Evolutionary conservation across 768 basidiomycete genomes (phyloP), one percentile per base, ranked within the genome.

Genomic region (Leucocoprinus leucothites): DNA sequence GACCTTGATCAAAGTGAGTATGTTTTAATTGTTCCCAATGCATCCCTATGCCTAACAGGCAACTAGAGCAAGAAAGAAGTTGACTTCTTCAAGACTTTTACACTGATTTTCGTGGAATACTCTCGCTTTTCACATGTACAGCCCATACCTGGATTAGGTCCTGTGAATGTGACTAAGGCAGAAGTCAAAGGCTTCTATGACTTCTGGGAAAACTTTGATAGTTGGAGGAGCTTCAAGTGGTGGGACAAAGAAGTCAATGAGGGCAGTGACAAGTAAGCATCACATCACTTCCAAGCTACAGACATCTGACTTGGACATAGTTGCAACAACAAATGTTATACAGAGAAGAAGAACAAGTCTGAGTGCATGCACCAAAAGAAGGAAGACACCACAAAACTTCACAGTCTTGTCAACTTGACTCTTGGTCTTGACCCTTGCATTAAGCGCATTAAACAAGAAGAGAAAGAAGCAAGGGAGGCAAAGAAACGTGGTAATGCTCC

Each of bases 141-240:
- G 67, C 94, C 94, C 11, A 92, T 94, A 6, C 95, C 93, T 5
- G 69, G 77, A 56, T 81, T 99, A 22, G 96, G 95, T 9, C 71
- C 71, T 25, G 71, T 79, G 57, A 80, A 89, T 43, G 82, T 86
- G 19, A 68, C 85, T 54, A 96, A 97, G 71, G 81, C 82, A 60
- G 82, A 83, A 53, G 95, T 98, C 51, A 91, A 96, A 69, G 79
- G 74, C 5, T 98, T 99, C 79, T 99, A 99, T 77, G 90, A 98
- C 70, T 97, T 96, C 72, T 99, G 94, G 94, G 98, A 99, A 80
- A 96, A 95, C 80, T 96, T 99, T 72, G 96, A 98, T 71, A 91
- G 89, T 61, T 99, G 96, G 96, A 79, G 96, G 64, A 91, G 87
- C 69, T 99, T 98, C 68, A 96, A 99, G 73, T 98, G 94, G 79